These are phyloP conservation scores for Verbascum thapsus DNA, from an alignment of 257 asterid species.

Conservation along the genomic window DNA sequence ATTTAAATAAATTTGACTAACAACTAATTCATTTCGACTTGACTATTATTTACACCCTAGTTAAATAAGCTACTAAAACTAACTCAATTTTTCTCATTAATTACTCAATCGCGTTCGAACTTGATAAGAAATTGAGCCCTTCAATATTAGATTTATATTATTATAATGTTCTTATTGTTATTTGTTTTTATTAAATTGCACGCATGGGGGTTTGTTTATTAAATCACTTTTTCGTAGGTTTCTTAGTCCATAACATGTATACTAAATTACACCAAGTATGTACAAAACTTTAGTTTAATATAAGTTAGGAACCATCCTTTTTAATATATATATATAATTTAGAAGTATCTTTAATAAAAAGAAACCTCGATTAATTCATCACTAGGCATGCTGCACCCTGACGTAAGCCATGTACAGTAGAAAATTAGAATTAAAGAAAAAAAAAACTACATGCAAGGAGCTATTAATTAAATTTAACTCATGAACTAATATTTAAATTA, in stretches of 20 bases:
- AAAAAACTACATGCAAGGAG: too few species aligned
- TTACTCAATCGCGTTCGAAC: background rate
- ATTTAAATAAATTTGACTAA: too few species aligned
- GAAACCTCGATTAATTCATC: slow-evolving; percentile 43
- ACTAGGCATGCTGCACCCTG: slow-evolving; percentile 40
- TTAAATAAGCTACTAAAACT: too few species aligned
- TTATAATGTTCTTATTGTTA: background rate
- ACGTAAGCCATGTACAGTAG: slow-evolving; percentile 31
- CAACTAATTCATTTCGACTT: too few species aligned
- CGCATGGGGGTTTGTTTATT: slow-evolving; percentile 41
- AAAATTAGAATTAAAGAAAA: background rate
- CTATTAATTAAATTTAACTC: too few species aligned
- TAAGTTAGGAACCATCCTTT: slow-evolving; percentile 13
- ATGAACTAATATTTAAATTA: too few species aligned
- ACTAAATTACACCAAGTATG: slow-evolving; percentile 31
- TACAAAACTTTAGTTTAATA: slow-evolving; percentile 33
- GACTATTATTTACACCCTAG: too few species aligned
- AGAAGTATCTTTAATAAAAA: too few species aligned
- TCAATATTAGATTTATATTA: slow-evolving; percentile 16
- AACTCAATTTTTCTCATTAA: too few species aligned
- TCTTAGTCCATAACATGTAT: slow-evolving; percentile 1
- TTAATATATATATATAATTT: too few species aligned
- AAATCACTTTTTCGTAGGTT: slow-evolving; percentile 26
- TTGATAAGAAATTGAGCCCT: slow-evolving; percentile 15
- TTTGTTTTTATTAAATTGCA: slow-evolving; percentile 27